Base-by-base conservation (phyloP, 495 filamentous ascomycete genomes). In the Xylaria sp. region DNA sequence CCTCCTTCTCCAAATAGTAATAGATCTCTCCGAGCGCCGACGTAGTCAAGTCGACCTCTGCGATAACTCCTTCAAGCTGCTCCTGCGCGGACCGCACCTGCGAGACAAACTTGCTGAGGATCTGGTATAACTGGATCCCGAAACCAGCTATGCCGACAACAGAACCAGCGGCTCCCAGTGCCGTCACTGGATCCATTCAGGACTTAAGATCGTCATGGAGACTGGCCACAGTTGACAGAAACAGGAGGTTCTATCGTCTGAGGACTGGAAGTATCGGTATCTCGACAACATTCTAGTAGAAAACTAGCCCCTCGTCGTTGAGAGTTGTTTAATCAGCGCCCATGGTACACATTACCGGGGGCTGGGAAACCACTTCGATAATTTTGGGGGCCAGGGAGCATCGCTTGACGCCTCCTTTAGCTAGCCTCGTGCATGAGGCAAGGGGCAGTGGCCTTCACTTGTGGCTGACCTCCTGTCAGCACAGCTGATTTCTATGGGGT, bases 1-100 rank as follows among this genome's bases (percentile, higher is more conserved):
- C 61, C 41, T 44, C 61, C 61, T 46, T 19, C 41, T 46, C 41
- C 21, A 46, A 6, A 21, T 19, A 43, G 15, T 1, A 15, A 15
- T 43, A 62, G 35, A 62, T 62, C 59, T 62, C 59, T n/a, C 19
- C 59, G 11, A 62, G 59, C 24, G 35, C 59, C 14, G 59, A 37
- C 5, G 35, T 43, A 29, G 59, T 62, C 2, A 41, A 15, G 6
- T 64, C 14, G 61, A 64, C 48, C 41, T 64, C 61, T 7, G 14
- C 24, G 61, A 50, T 37, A 40, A 67, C 33, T 24, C 9, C 29
- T 29, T 67, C 46, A 24, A 67, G 46, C 19, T 67, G 4, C 21
- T 67, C 64, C 31, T 26, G 46, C 24, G 64, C 62, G 9, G 44
- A 37, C 17, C 31, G 33, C 15, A 33, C 63, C 26, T 66, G 43